Evolutionary conservation across 768 basidiomycete genomes (phyloP), one percentile per base, ranked within the genome.

Genomic region (Daedaleopsis sinensis): DNA sequence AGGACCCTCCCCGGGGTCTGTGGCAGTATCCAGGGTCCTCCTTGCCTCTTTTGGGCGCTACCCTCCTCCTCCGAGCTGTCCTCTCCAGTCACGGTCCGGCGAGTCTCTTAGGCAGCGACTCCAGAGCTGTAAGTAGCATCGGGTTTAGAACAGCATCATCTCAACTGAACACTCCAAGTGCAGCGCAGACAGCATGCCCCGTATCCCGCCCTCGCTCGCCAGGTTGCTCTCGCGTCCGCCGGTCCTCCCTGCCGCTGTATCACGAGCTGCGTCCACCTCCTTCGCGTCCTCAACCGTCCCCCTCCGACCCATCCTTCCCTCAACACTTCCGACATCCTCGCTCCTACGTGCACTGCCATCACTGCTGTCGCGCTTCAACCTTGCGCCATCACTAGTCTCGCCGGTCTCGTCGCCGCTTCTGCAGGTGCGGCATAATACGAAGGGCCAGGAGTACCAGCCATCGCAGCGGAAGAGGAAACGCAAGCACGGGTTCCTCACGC

Each of bases 371-470:
- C 64, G 61, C 8, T 37, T 61, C 50, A 58, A 42, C 38, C 65
- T 61, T 35, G 38, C 57, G 58, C 39, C 52, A 19, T 48, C 44
- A 19, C 53, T 46, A 8, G 54, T 62, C 35, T 78, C 80, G 2
- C 73, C 79, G 23, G 66, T 79, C 49, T 72, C 79, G 61, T 70
- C 76, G 43, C 74, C 79, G 2, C 70, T 82, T 9, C 74, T 80
- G 36, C 85, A 88, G 66, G 75, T 82, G 43, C 87, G 94, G 8
- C 87, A 82, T 71, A 79, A 79, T 35, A 82, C 89, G 32, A 84
- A 86, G 47, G 96, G 96, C 47, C 84, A 86, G n/a, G 93, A 96
- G 75, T 98, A 98, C 69, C 96, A 98, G 72, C 96, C 96, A n/a
- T 94, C 91, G 0, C 94, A 96, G 74, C 84, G 95, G 44, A 92